Evolutionary conservation across 2,329 filamentous ascomycete species (phyloP).

Genomic region (Fusarium pseudograminearum): DNA sequence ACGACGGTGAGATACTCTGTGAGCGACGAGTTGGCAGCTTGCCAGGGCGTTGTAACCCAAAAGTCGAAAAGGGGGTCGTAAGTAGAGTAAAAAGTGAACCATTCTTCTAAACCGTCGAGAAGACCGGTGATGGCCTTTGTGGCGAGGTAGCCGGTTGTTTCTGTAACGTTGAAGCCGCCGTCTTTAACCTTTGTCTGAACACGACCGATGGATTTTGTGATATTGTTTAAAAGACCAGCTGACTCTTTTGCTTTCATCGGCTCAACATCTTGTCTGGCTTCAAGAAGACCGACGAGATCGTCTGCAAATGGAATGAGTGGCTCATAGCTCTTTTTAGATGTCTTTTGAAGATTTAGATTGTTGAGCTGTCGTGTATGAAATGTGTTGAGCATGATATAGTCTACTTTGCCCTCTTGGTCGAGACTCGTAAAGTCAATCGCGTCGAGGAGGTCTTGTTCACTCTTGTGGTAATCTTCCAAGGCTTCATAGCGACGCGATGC

Average conservation of each 20-base stretch:
- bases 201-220: slow-evolving; percentile 20
- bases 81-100: slow-evolving; percentile 34
- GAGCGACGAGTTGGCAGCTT: slow-evolving; percentile 4
- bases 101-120: slow-evolving; percentile 18
- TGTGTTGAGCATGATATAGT: slow-evolving; percentile 34
- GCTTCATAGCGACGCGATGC: slow-evolving; percentile 17
- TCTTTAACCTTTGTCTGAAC: slow-evolving; percentile 24
- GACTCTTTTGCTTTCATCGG: slow-evolving; percentile 31
- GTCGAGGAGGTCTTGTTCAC: slow-evolving; percentile 15
- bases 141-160: slow-evolving; percentile 30
- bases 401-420: slow-evolving; percentile 33
- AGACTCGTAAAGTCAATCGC: slow-evolving; percentile 25
- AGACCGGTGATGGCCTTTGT: slow-evolving; percentile 18
- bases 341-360: slow-evolving; percentile 19
- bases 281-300: slow-evolving; percentile 22
- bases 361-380: slow-evolving; percentile 32
- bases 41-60: slow-evolving; percentile 36
- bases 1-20: slow-evolving; percentile 15
- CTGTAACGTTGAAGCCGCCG: slow-evolving; percentile 22
- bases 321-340: slow-evolving; percentile 6
- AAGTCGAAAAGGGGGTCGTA: slow-evolving; percentile 36
- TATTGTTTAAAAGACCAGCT: slow-evolving; percentile 17
- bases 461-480: slow-evolving; percentile 14
- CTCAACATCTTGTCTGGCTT: slow-evolving; percentile 34
- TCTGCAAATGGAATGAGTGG: slow-evolving; percentile 3